Conservation (phyloP, 768 basidiomycete genomes). For the Grammothele lineata region DNA sequence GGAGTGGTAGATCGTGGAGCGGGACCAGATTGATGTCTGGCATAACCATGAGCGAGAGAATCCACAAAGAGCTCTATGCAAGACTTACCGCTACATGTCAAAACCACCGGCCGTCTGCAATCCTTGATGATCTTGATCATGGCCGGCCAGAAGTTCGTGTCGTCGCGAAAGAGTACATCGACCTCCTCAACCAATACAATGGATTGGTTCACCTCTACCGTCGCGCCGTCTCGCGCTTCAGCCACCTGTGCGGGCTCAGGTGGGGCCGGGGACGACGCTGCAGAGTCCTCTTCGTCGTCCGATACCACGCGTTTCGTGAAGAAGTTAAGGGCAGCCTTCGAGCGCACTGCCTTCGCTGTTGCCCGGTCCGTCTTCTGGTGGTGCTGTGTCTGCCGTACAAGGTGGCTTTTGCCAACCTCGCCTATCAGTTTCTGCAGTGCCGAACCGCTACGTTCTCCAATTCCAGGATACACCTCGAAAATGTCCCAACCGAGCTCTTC, state of each 20-base stretch:
- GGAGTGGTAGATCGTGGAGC: constrained; percentile 67
- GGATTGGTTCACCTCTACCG: constrained; percentile 60
- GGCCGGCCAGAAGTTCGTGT: constrained; percentile 80
- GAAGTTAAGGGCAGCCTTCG: constrained; percentile 4
- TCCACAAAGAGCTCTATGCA: constrained; percentile 1
- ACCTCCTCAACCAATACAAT: constrained; percentile 93
- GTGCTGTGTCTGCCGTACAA: constrained; percentile 20
- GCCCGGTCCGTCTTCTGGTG: constrained; percentile 12
- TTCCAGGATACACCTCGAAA: constrained; percentile 94
- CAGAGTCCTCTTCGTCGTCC: constrained; percentile 15
- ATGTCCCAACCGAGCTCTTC: constrained; percentile 93
- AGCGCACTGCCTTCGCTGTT: neutral
- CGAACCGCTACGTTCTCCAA: constrained; percentile 81
- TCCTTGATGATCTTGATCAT: constrained; percentile 77
- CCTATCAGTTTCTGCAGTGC: constrained; percentile 81
- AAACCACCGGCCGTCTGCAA: constrained; percentile 83
- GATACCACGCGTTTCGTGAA: constrained; percentile 15
- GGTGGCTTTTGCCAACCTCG: constrained; percentile 90
- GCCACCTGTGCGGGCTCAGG: neutral
- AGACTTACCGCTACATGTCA: constrained; percentile 89
- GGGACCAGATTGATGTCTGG: constrained; percentile 76
- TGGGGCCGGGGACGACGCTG: neutral
- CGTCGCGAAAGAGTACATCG: constrained; percentile 88
- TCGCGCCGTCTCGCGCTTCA: too few species aligned
- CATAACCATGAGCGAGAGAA: constrained; percentile 3